Evolutionary conservation across 1,139 yeast species (phyloP), one percentile per base, ranked within the genome.

Genomic region (Candida pseudoviswanathii): DNA sequence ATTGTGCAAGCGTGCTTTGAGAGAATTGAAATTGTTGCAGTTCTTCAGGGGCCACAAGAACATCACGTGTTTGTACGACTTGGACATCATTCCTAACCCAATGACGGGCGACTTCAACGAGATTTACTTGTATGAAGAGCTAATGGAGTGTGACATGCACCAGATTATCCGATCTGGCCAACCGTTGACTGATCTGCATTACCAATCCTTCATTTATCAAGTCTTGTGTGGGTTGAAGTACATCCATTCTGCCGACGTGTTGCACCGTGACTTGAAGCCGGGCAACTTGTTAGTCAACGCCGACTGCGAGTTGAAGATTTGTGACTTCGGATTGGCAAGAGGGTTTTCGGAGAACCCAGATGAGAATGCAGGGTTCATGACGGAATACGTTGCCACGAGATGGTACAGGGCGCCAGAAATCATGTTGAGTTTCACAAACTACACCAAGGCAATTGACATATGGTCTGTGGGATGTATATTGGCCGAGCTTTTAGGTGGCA

Each of bases 351-450:
- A 82, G 54, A 88, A 88, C 58, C 89, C 92, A 0, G 95, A 86
- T 55, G 87, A 85, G 57, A 92, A 94, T 60, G 89, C 91, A 32
- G 97, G 96, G 11, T 91, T 87, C 61, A 73, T 92, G 77, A 94
- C 99, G 0, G 99, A 94, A 65, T 94, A 94, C 66, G 98, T 94
- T 31, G 98, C 99, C 30, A 92, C 99, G 0, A 78, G 98, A 64
- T 94, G 99, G 98, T 94, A 94, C 68, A 76, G 99, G 56, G 99
- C 99, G 0, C 99, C 99, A 0, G 99, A 94, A 65, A 90, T 94
- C 67, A 94, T 94, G 94, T 78, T 94, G 50, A 85, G 95, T 59
- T 90, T 89, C 68, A 94, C 94, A 62, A 88, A 91, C 54, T 94
- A 94, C 69, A 88, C 97, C 4, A 91, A 90, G 70, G 97, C 99